Conservation (phyloP, 345 rosid species). For the Atalantia buxifolia region DNA sequence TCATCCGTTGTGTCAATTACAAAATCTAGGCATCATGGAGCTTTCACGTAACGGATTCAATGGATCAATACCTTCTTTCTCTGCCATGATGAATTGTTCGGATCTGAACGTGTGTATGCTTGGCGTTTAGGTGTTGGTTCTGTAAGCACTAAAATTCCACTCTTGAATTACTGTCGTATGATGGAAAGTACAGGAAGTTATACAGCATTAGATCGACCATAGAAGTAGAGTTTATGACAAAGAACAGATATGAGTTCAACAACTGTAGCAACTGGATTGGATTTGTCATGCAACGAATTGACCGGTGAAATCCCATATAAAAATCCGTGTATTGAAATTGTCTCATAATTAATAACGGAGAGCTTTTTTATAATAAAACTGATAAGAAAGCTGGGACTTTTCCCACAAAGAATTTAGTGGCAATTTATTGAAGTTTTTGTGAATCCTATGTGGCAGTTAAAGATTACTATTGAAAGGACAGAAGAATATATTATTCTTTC, state of each 20-base stretch:
- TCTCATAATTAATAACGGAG: conserved; percentile 11
- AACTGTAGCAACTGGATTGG: conserved; percentile 21
- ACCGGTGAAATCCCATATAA: conserved; percentile 16
- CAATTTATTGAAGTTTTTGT: too few relatives aligned
- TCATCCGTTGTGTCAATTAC: neutral
- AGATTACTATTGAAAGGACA: too few relatives aligned
- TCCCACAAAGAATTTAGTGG: conserved; percentile 12
- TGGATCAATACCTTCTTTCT: conserved; percentile 3
- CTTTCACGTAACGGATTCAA: neutral
- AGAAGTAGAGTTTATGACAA: conserved; percentile 13
- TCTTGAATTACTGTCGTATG: neutral
- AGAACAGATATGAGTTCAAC: conserved; percentile 20
- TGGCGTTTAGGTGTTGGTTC: neutral
- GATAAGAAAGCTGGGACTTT: neutral
- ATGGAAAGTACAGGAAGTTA: too few relatives aligned
- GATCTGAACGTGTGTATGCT: neutral
- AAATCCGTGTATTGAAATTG: conserved; percentile 13
- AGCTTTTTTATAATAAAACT: conserved; percentile 15
- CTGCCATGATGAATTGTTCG: neutral
- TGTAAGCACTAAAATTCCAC: neutral
- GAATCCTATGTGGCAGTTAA: too few relatives aligned
- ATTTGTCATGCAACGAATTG: conserved; percentile 23
- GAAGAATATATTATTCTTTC: too few relatives aligned
- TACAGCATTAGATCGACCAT: too few relatives aligned
- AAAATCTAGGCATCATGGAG: neutral